phyloP scores from a whole-genome alignment of 1,284 basidiomycete species.

The Trichosporon sp. region DNA sequence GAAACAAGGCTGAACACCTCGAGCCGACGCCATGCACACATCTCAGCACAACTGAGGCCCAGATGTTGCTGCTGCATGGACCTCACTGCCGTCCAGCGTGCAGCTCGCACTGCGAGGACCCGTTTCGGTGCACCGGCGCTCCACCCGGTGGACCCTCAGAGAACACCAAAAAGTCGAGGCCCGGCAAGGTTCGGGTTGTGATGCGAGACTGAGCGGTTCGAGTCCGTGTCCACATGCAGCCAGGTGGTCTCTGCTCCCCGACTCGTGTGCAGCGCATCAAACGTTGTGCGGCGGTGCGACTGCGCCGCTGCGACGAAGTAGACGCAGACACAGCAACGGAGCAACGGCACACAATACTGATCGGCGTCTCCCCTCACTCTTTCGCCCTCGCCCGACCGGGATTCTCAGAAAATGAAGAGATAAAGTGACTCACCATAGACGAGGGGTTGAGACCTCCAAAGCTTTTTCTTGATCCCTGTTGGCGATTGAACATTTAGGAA shows the following conservation, averaged over 20 bases:
- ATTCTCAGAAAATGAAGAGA: not conserved
- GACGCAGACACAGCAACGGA: not conserved
- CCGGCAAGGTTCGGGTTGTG: not conserved
- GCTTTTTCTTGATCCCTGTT: constrained; percentile 17
- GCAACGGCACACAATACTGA: not conserved
- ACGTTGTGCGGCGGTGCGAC: not conserved
- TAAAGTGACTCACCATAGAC: constrained; percentile 14
- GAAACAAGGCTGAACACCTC: not conserved
- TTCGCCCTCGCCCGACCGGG: not conserved
- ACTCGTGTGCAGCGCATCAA: not conserved
- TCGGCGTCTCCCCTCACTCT: not conserved
- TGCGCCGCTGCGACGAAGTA: too few relatives aligned
- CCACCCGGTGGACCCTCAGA: constrained; percentile 5
- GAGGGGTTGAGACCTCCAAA: constrained; percentile 19
- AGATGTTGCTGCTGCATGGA: not conserved
- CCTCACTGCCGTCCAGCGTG: not conserved
- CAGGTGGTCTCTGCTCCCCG: not conserved
- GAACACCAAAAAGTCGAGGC: not conserved
- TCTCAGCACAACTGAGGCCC: not conserved
- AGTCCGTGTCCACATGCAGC: not conserved
- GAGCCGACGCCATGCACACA: not conserved
- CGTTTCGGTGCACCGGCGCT: constrained; percentile 7
- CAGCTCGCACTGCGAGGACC: not conserved
- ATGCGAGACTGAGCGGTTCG: not conserved
- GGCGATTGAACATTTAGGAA: constrained; percentile 19